phyloP scores from a whole-genome alignment of 2,329 filamentous ascomycete species.

The Ophiognomonia clavigignenti-juglandacearum region DNA sequence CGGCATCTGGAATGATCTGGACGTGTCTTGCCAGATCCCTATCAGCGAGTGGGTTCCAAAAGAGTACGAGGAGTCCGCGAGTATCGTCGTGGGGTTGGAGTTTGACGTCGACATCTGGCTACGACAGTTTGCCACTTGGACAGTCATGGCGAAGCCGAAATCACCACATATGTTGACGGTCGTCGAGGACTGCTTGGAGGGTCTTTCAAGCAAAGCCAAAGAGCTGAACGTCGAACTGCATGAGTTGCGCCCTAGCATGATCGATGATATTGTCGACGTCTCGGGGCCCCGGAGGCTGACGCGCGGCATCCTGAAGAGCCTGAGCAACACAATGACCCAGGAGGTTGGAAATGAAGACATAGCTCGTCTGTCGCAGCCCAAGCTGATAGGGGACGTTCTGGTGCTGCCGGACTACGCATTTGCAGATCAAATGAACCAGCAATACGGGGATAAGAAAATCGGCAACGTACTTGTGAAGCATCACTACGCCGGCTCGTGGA shows the following conservation, averaged over 20 bases:
- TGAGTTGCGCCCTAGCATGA: conserved; percentile 4
- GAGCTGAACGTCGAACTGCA: conserved; percentile 6
- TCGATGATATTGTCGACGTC: conserved; percentile 13
- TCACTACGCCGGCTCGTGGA: conserved; percentile 8
- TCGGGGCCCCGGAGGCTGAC: conserved; percentile 15
- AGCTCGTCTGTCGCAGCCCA: background rate
- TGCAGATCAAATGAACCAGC: background rate
- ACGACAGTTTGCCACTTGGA: conserved; percentile 20
- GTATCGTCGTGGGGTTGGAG: background rate
- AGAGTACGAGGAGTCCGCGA: background rate
- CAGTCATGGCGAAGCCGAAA: conserved; percentile 18
- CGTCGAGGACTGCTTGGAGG: conserved; percentile 18
- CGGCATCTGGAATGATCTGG: conserved; percentile 16
- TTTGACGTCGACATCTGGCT: conserved; percentile 14
- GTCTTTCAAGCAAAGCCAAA: conserved; percentile 1
- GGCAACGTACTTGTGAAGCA: background rate
- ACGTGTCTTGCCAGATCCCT: conserved; percentile 9
- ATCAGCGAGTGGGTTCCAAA: background rate
- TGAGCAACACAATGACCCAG: background rate
- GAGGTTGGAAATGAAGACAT: background rate
- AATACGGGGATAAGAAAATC: background rate
- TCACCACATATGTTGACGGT: conserved; percentile 18
- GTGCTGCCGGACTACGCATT: background rate
- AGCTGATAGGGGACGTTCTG: background rate
- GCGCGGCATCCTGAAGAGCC: conserved; percentile 10